Percentiles rank a stretch among this genome's conserved stretches.
These are phyloP conservation scores for Syzygium aqueum DNA, from an alignment of 345 rosid species.

Conservation along the genomic window DNA sequence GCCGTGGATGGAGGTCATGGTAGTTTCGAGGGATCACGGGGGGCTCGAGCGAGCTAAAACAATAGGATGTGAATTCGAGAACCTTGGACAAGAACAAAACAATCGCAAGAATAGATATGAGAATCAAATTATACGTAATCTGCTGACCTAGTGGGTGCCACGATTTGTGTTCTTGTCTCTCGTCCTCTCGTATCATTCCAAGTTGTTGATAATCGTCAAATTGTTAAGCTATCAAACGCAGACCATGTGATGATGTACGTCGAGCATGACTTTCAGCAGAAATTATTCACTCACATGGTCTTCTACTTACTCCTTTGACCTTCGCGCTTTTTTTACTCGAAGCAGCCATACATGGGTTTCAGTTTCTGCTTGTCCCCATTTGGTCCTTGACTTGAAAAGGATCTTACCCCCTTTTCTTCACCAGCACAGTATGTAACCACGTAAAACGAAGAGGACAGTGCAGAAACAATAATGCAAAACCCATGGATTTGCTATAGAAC, in stretches of 20 bases:
- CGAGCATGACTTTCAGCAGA: background rate
- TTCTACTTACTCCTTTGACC: background rate
- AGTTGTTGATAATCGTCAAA: background rate
- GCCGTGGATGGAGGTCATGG: background rate
- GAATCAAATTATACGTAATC: background rate
- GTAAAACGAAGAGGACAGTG: background rate
- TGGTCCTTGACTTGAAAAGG: background rate
- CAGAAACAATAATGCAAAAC: background rate
- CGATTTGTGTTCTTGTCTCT: background rate
- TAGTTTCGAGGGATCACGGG: rapidly evolving
- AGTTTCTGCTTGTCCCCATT: background rate
- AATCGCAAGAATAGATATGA: background rate
- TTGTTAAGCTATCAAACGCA: background rate
- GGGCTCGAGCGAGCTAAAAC: background rate
- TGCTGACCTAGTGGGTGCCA: background rate
- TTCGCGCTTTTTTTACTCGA: background rate
- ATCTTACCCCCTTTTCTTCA: background rate
- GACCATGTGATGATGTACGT: background rate
- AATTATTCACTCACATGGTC: background rate
- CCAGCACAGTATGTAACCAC: background rate
- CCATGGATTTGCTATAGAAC: background rate
- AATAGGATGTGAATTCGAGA: background rate
- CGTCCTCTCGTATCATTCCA: background rate
- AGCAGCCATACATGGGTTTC: background rate
- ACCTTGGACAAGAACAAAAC: background rate